Evolutionary conservation across 192 early-diverging fungal genomes (phyloP), one percentile per base, ranked within the genome.

Genomic region (Helicostylum pulchrum): DNA sequence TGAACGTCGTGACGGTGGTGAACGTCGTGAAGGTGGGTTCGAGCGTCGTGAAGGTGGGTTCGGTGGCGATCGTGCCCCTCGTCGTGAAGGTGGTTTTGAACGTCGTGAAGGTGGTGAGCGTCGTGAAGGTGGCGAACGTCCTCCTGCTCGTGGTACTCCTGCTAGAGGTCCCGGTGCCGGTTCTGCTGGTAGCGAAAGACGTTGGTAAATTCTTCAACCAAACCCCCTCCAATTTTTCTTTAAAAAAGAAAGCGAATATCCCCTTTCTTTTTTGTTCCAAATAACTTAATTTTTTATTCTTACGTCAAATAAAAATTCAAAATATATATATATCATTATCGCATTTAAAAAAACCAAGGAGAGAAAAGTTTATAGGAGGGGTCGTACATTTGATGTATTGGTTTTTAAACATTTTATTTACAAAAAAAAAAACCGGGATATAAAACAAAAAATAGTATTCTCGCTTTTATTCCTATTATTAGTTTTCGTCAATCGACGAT

Each of bases 141-240:
- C 9, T 48, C 3, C 12, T 48, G 4, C 12, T 15, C 4, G 4
- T 4, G 15, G 46, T 19, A 1, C 14, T 57, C 10, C 11, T 57
- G 20, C 14, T 30, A 59, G 56, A 59, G 36, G 36, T 39, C 0
- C 21, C 21, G 56, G 7, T 58, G 36, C 56, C 42, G 42, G 56
- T 23, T 9, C 36, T 15, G 0, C 36, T 21, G 36, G 36, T 34
- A 59, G 7, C 4, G 56, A 59, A 39, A 59, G 56, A 59, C 34
- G 42, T 26, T 59, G 56, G 56, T 59, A 59, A 21, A 44, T 43
- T 14, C 14, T 19, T 42, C 9, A 17, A 39, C 10, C 43, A 59
- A 6, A n/a, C n/a, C n/a, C n/a, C n/a, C 21, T 8, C 36, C 19
- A 43, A 23, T 26, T 48, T 26, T 26, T 26, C 26, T n/a, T n/a